Base-by-base conservation (phyloP, 106 monocot genomes). In the Xerophyta viscosa region DNA sequence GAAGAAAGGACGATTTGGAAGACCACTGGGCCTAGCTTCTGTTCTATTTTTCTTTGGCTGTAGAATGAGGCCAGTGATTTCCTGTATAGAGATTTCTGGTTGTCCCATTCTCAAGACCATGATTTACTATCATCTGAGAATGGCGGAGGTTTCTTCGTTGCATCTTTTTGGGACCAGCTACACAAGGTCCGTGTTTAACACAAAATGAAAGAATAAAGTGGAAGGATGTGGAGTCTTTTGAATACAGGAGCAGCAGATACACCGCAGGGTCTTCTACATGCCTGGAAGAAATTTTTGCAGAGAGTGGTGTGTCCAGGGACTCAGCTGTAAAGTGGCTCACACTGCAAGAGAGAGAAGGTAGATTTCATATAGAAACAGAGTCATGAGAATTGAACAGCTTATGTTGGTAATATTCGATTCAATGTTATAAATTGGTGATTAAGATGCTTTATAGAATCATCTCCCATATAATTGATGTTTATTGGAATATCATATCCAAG, bases 11-110 rank as follows among this genome's bases (percentile, higher is more conserved):
- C 65, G 1, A n/a, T 66, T 4, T 88, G 82, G 37, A 65, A 36
- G 53, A n/a, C 48, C 41, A 50, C 20, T 13, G 50, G 31, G 30
- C 64, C n/a, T 78, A 48, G 65, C 82, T 46, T 82, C 96, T 1
- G 42, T 86, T 30, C 67, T 86, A 42, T 96, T 96, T 78, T 96
- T 96, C 74, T 96, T 96, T 43, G 96, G 96, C n/a, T 89, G 96
- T 48, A 52, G 52, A 85, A 77, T 21, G 44, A 77, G 46, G 67
- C 71, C 10, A 57, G 23, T 11, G 96, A 96, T 54, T 96, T 73
- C 52, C 65, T 96, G 8, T 89, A 96, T 51, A 26, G 66, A 44
- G 56, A 82, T 1, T 86, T 88, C 27, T 96, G 96, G 89, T 43
- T 66, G 21, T 57, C 73, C 19, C 81, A 89, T 44, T 41, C 81